Evolutionary conservation across 345 rosid genomes (phyloP).

Genomic region (Eucalyptus pauciflora): DNA sequence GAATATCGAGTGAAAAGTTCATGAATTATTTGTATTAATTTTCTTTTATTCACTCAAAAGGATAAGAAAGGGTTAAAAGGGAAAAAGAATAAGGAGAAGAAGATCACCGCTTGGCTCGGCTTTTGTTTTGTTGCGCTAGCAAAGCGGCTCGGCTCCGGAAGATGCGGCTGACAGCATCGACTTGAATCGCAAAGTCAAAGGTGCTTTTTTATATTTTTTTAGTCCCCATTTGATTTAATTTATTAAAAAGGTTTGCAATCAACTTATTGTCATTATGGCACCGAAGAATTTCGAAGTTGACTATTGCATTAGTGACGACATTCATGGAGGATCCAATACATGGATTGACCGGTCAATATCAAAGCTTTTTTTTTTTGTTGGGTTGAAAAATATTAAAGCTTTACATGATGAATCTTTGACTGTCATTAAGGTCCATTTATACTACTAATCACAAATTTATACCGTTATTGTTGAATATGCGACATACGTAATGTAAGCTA

Average conservation of each 20-base stretch:
- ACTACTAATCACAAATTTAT: not conserved
- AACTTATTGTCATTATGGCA: not conserved
- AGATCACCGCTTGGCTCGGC: not conserved
- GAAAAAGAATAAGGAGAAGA: not conserved
- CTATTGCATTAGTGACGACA: not conserved
- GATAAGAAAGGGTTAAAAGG: not conserved
- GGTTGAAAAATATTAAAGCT: not conserved
- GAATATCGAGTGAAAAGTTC: not conserved
- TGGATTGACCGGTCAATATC: not conserved
- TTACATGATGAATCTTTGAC: not conserved
- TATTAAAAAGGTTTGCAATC: not conserved
- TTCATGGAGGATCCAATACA: not conserved
- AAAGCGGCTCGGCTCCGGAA: not conserved
- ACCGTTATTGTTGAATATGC: not conserved
- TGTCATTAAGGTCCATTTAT: not conserved
- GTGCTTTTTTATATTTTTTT: not conserved
- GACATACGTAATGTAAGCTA: not conserved
- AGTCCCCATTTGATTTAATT: not conserved
- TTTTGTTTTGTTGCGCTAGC: not conserved
- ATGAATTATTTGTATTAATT: accelerated
- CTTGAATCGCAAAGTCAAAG: not conserved
- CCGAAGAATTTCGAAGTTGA: not conserved
- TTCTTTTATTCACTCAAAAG: not conserved
- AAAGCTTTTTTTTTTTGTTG: not conserved
- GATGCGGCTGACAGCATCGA: not conserved